Evolutionary conservation across 2,329 filamentous ascomycete species (phyloP), one percentile per base, ranked within the genome.

Genomic region (Hyphodiscus sp.): DNA sequence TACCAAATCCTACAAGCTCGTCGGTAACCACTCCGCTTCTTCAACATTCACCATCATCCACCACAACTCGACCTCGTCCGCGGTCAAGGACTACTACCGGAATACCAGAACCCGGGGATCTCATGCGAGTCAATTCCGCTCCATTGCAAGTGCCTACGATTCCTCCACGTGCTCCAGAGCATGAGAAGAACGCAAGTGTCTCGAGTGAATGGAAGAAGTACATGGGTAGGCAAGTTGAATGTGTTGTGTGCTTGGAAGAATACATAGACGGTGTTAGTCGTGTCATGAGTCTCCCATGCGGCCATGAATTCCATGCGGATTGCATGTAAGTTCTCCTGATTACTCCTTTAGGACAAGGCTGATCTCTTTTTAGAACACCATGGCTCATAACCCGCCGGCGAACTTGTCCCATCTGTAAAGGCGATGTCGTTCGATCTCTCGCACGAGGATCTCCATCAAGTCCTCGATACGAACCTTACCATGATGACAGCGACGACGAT

Each of bases 321-420:
- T 99, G 94, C 91, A 97, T 99, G 91, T 95, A 74, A 86, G 91
- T 87, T 47, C n/a, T 49, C 41, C 20, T 48, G 26, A 23, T 29
- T 29, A 50, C 45, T 51, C 23, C 54, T 49, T 30, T 33, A 20
- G 18, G 49, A 44, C 29, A 18, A 47, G 47, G 46, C 55, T 63
- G 56, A 61, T 46, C 44, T 16, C 42, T 13, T 30, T 18, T 4
- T 47, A 96, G 91, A 67, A 97, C 94, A 4, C 94, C 94, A 1
- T 99, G 94, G 94, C 76, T 99, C 50, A 96, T 92, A 0, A 97
- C 91, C 16, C 85, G 92, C 47, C 87, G 94, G 59, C 86, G 94
- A 58, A 99, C 94, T n/a, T 99, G 94, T 65, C 94, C 94, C 0
- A 97, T 99, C 56, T 99, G 94, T 75, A 99, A 99, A 74, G 91